A percentile compares a stretch with the other conserved stretches of the same genome.
Conservation (phyloP, 441 rosid species). For the Flueggea neowawraea region DNA sequence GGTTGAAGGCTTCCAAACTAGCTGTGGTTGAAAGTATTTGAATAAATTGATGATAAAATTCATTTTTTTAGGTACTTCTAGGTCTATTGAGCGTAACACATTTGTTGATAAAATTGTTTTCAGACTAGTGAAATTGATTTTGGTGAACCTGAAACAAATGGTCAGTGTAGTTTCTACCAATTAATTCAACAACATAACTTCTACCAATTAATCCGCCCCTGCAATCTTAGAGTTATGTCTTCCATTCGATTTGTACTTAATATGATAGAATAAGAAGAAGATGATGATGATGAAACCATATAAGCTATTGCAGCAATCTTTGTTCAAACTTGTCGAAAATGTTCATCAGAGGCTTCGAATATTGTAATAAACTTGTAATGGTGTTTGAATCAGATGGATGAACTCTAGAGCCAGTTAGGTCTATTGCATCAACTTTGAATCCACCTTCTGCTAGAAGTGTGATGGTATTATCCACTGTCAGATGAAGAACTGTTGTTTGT, state of each 20-base stretch:
- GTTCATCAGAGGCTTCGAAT: slow-evolving; percentile 69
- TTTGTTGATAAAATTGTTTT: slow-evolving; percentile 58
- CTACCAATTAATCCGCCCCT: no score
- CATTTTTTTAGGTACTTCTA: slow-evolving; percentile 62
- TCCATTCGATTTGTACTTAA: no score
- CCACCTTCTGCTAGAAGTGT: slow-evolving; percentile 76
- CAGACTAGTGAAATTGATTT: slow-evolving; percentile 97
- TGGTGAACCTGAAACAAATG: slow-evolving; percentile 98
- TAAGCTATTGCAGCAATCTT: no score
- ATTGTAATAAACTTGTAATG: slow-evolving; percentile 59
- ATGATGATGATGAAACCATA: no score
- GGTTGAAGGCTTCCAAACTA: neutral
- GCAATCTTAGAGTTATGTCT: no score
- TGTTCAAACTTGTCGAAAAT: slow-evolving; percentile 34
- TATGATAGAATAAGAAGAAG: no score
- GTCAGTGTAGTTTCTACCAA: slow-evolving; percentile 99
- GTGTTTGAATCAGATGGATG: slow-evolving; percentile 54
- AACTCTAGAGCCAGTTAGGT: slow-evolving; percentile 78
- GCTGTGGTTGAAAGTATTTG: slow-evolving; percentile 13
- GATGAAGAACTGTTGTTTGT: no score
- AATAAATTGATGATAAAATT: slow-evolving; percentile 14
- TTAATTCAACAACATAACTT: slow-evolving; percentile 63
- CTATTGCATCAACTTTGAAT: slow-evolving; percentile 66
- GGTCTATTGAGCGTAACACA: slow-evolving; percentile 83
- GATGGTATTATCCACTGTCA: no score